phyloP scores from a whole-genome alignment of 257 asterid genomes.

The Orobanche coerulescens region DNA sequence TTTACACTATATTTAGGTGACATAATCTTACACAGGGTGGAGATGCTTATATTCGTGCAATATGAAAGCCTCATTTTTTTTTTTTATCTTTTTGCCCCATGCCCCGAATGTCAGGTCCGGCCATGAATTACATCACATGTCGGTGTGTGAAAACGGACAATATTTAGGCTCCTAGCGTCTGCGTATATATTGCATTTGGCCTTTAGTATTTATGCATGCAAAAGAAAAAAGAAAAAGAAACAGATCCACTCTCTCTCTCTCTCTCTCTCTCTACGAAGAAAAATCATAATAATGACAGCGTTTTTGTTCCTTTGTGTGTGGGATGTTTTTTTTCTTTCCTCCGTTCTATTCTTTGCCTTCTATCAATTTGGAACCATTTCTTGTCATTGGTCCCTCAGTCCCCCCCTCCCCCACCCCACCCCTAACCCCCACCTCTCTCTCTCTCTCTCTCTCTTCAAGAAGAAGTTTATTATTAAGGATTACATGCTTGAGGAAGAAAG shows the following conservation, averaged over 20 bases:
- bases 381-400: slow-evolving; percentile 15
- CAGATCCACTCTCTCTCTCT: background rate
- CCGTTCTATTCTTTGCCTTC: slow-evolving; percentile 20
- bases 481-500: background rate
- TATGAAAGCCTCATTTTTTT: too few relatives aligned
- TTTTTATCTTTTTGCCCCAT: too few relatives aligned
- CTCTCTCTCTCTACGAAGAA: slow-evolving; percentile 15
- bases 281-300: slow-evolving; percentile 21
- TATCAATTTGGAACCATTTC: slow-evolving; percentile 26
- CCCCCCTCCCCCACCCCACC: background rate
- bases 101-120: too few relatives aligned
- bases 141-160: slow-evolving; percentile 29
- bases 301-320: slow-evolving; percentile 43
- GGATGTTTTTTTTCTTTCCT: slow-evolving; percentile 24
- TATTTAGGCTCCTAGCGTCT: slow-evolving; percentile 27
- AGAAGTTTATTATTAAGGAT: background rate
- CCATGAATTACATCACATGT: background rate
- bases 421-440: background rate
- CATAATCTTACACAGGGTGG: too few relatives aligned
- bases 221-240: background rate
- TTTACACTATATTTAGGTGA: too few relatives aligned
- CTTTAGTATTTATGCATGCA: slow-evolving; percentile 40
- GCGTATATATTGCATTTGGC: slow-evolving; percentile 29
- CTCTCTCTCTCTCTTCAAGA: background rate
- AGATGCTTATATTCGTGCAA: too few relatives aligned